Percentiles rank a stretch among this genome's conserved stretches.
Conservation (phyloP, 2,329 filamentous ascomycete genomes). For the Pyrenophora seminiperda region DNA sequence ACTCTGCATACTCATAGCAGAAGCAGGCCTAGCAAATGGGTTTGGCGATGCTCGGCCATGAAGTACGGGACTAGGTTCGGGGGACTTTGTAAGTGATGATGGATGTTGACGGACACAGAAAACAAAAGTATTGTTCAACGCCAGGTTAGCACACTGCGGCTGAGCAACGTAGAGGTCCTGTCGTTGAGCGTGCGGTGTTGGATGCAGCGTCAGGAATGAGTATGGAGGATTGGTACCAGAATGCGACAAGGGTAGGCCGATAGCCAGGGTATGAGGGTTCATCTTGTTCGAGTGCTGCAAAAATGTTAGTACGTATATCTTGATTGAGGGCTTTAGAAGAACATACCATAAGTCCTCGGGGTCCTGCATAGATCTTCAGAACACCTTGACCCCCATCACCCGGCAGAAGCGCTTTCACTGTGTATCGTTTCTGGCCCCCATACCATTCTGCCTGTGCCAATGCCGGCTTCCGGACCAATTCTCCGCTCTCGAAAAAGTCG, state of each 20-base stretch:
- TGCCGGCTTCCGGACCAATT: constrained; percentile 81
- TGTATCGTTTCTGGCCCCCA: constrained; percentile 84
- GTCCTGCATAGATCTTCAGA: constrained; percentile 91
- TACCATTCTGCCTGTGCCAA: constrained; percentile 93
- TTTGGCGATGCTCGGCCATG: constrained; percentile 58
- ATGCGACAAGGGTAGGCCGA: constrained; percentile 88
- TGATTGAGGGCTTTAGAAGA: neutral
- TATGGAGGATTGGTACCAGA: constrained; percentile 91
- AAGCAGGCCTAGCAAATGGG: constrained; percentile 60
- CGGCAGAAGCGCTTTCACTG: constrained; percentile 87
- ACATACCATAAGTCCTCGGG: constrained; percentile 81
- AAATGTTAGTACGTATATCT: constrained; percentile 21
- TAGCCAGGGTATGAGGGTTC: constrained; percentile 88
- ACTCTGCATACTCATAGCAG: constrained; percentile 65
- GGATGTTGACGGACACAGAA: constrained; percentile 95
- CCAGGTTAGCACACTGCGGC: constrained; percentile 86
- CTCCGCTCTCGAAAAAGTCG: constrained; percentile 90
- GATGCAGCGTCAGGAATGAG: constrained; percentile 89
- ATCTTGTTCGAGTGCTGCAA: constrained; percentile 83
- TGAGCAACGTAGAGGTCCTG: constrained; percentile 97
- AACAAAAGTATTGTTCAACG: constrained; percentile 96
- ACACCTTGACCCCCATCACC: constrained; percentile 88
- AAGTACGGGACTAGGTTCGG: constrained; percentile 41
- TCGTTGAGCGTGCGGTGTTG: constrained; percentile 94
- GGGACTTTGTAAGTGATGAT: constrained; percentile 57